Conservation (phyloP, 2,329 filamentous ascomycete genomes). For the Alternaria solani region DNA sequence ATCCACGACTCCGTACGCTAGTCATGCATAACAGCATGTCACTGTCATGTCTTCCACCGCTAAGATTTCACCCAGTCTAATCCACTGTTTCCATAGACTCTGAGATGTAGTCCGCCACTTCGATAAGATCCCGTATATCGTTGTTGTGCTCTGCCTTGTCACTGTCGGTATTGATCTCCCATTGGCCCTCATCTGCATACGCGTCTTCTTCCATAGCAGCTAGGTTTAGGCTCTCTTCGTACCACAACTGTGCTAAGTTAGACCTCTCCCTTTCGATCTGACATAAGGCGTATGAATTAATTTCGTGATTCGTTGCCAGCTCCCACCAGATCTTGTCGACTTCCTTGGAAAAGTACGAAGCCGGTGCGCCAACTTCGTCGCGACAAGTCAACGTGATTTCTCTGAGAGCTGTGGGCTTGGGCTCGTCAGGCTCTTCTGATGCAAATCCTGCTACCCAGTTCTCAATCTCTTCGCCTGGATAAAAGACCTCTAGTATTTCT, state of each 20-base stretch:
- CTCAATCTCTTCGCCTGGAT: slow-evolving; percentile 18
- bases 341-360: slow-evolving; percentile 10
- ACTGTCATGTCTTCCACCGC: background rate
- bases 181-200: background rate
- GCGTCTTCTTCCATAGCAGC: background rate
- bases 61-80: background rate
- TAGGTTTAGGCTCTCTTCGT: slow-evolving; percentile 3
- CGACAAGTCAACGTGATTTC: slow-evolving; percentile 25
- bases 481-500: slow-evolving; percentile 24
- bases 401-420: slow-evolving; percentile 3
- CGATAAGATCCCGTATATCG: slow-evolving; percentile 1
- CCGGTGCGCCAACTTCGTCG: slow-evolving; percentile 16
- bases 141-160: background rate
- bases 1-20: background rate
- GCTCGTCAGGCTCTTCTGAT: background rate
- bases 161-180: background rate
- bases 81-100: background rate
- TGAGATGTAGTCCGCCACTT: background rate
- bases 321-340: slow-evolving; percentile 18
- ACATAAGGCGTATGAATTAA: slow-evolving; percentile 19
- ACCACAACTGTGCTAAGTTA: slow-evolving; percentile 13
- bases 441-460: slow-evolving; percentile 18
- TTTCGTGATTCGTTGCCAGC: slow-evolving; percentile 3
- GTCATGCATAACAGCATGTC: background rate
- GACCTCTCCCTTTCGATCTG: slow-evolving; percentile 6